Evolutionary conservation across 352 stramenopile species (phyloP).

Genomic region (Pseudoperonospora humuli): DNA sequence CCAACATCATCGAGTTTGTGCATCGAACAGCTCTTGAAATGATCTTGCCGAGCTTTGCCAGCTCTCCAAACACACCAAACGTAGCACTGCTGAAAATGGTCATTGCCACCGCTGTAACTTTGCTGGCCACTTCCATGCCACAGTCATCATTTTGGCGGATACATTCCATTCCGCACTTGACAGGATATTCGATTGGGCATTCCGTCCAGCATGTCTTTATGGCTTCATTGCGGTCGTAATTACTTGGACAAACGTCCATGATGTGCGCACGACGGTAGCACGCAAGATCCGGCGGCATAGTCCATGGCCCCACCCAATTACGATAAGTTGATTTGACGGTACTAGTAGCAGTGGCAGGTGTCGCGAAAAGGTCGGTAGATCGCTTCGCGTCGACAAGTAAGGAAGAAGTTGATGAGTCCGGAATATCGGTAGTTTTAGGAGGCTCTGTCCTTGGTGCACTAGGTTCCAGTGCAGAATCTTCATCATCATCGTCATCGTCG

Average conservation of each 20-base stretch:
- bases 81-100: conserved; percentile 31
- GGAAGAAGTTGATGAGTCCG: not conserved
- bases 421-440: not conserved
- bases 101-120: conserved; percentile 34
- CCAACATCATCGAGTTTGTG: conserved; percentile 19
- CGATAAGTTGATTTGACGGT: conserved; percentile 17
- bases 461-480: not conserved
- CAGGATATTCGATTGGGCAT: conserved; percentile 47
- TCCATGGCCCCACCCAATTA: conserved; percentile 39
- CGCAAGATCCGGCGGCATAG: conserved; percentile 10
- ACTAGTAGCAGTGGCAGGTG: conserved; percentile 12
- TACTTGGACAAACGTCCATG: conserved; percentile 26
- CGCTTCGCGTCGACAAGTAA: not conserved
- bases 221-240: conserved; percentile 39
- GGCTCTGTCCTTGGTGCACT: not conserved
- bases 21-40: conserved; percentile 19
- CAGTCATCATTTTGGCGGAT: conserved; percentile 35
- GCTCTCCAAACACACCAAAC: conserved; percentile 29
- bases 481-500: not conserved
- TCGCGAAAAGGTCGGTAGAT: conserved; percentile 1
- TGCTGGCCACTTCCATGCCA: conserved; percentile 34
- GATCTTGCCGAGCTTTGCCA: conserved; percentile 21
- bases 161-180: conserved; percentile 49
- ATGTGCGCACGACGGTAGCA: conserved; percentile 30
- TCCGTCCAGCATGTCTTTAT: conserved; percentile 49